Percentiles rank a stretch among this genome's conserved stretches.
Evolutionary conservation across 2,329 filamentous ascomycete species (phyloP).

Genomic region (Colletotrichum sp.): DNA sequence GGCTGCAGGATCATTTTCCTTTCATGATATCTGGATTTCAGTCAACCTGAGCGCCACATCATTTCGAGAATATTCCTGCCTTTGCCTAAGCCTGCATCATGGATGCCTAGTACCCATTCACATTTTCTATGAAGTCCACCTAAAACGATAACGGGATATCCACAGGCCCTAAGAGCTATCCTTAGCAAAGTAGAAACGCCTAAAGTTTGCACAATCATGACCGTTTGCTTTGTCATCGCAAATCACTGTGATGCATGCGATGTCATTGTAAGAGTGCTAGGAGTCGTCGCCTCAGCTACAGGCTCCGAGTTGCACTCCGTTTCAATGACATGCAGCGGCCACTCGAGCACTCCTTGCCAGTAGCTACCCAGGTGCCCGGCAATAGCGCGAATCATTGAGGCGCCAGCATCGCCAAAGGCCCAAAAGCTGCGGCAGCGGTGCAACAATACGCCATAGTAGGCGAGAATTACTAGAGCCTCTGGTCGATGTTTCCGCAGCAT

Average conservation of each 20-base stretch:
- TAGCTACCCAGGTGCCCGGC: background rate
- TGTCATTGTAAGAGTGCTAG: background rate
- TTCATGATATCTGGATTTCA: background rate
- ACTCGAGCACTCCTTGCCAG: background rate
- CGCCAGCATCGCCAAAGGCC: background rate
- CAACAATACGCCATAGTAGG: background rate
- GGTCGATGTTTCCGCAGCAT: background rate
- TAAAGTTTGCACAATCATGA: background rate
- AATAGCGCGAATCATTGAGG: background rate
- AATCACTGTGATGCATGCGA: background rate
- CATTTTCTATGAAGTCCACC: background rate
- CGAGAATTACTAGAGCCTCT: background rate
- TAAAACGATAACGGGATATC: fast-evolving
- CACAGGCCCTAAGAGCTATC: background rate
- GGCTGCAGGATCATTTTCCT: background rate
- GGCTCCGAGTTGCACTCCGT: background rate
- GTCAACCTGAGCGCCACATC: background rate
- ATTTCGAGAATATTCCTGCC: background rate
- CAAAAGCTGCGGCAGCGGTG: background rate
- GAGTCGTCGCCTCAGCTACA: background rate
- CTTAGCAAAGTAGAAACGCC: background rate
- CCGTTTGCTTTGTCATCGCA: background rate
- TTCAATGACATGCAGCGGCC: background rate
- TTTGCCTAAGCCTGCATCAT: background rate
- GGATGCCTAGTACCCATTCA: background rate